These are phyloP conservation scores for Pseudovirgaria hyperparasitica DNA, from an alignment of 2,329 filamentous ascomycete genomes.

Conservation along the genomic window DNA sequence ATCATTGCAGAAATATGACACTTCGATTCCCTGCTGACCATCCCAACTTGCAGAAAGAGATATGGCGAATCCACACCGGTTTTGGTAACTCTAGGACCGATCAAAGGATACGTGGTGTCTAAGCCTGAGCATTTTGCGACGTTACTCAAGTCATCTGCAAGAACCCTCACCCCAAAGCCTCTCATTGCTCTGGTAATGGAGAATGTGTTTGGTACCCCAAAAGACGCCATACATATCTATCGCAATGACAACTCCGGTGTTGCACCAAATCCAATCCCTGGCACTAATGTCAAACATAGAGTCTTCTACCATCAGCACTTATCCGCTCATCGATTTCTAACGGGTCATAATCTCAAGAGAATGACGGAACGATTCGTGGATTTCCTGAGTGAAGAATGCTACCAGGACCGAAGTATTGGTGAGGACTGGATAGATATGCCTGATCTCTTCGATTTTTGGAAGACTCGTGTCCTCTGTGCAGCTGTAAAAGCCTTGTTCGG, in stretches of 20 bases:
- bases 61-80: too few relatives aligned
- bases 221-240: too few relatives aligned
- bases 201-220: too few relatives aligned
- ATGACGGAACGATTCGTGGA: slow-evolving; percentile 3
- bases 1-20: too few relatives aligned
- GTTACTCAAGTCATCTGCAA: too few relatives aligned
- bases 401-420: slow-evolving; percentile 1
- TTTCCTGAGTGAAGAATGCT: slow-evolving; percentile 2
- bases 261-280: slow-evolving; percentile 6
- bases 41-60: too few relatives aligned
- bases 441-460: slow-evolving; percentile 8
- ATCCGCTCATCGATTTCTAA: slow-evolving; percentile 6
- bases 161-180: too few relatives aligned
- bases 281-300: slow-evolving; percentile 6
- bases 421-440: slow-evolving; percentile 6
- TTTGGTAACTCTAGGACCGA: too few relatives aligned
- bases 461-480: slow-evolving; percentile 4
- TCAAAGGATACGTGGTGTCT: too few relatives aligned
- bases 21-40: too few relatives aligned
- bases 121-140: too few relatives aligned
- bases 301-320: slow-evolving; percentile 4
- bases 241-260: slow-evolving; percentile 8
- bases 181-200: too few relatives aligned
- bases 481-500: slow-evolving; percentile 7
- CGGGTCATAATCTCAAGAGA: slow-evolving; percentile 5